A percentile compares a stretch with the other conserved stretches of the same genome.
Evolutionary conservation across 441 rosid species (phyloP).

Genomic region (Populus hybrid): DNA sequence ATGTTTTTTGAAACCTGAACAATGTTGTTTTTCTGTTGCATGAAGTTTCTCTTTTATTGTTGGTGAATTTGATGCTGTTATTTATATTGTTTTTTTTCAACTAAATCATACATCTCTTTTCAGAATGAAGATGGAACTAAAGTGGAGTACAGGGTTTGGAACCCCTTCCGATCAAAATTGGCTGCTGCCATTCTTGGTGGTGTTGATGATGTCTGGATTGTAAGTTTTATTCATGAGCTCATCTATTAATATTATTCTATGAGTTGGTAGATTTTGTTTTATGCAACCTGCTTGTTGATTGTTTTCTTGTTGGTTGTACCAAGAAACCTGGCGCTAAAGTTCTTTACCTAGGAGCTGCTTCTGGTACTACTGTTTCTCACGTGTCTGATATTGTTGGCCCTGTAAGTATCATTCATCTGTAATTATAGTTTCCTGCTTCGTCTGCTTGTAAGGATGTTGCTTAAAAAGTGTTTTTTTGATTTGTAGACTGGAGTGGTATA

Average conservation of each 20-base stretch:
- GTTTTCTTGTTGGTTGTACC: background rate
- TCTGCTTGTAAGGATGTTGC: background rate
- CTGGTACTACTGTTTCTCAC: slow-evolving; percentile 76
- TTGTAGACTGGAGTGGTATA: slow-evolving; percentile 71
- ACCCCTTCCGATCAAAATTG: slow-evolving; percentile 87
- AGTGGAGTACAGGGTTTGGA: slow-evolving; percentile 88
- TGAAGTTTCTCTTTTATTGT: background rate
- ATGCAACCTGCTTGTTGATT: background rate
- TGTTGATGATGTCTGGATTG: slow-evolving; percentile 87
- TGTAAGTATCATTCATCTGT: slow-evolving; percentile 35
- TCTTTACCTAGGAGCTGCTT: slow-evolving; percentile 85
- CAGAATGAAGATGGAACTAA: slow-evolving; percentile 93
- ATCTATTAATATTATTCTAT: background rate
- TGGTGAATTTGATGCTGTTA: background rate
- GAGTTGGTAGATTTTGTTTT: background rate
- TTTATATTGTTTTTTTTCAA: background rate
- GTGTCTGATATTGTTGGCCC: slow-evolving; percentile 90
- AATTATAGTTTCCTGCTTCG: too few relatives aligned
- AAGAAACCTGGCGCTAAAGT: slow-evolving; percentile 79
- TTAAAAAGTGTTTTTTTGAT: slow-evolving; percentile 6
- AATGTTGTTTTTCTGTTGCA: background rate
- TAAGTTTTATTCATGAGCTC: slow-evolving; percentile 26
- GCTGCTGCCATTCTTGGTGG: slow-evolving; percentile 97
- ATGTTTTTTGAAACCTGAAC: background rate
- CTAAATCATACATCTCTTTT: background rate